Evolutionary conservation across 164 flowering plant genomes (phyloP), one percentile per base, ranked within the genome.

Genomic region (Cinnamomum chago): DNA sequence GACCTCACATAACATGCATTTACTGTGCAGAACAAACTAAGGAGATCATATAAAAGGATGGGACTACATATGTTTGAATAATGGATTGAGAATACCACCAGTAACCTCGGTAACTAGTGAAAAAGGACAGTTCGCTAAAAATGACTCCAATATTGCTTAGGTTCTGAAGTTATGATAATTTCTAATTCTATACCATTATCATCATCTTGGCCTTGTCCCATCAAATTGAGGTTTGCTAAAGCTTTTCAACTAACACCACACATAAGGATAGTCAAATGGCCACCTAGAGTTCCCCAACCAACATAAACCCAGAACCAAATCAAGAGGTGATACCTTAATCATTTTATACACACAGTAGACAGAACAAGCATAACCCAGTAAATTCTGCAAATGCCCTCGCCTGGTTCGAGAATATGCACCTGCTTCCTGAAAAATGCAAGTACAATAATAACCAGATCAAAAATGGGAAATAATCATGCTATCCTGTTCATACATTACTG

Each of bases 341-440:
- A 95, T 95, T 83, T 95, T 95, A 75, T 95, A 95, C 18, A 95
- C 99, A 90, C 98, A 93, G 73, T 93, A 95, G n/a, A 92, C 78
- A 50, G 99, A 95, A 73, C 90, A 89, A 17, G 89, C 97, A 85
- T 93, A 93, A 52, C 99, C 99, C 78, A 95, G 84, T 70, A 95
- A 76, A 84, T 95, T 95, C 84, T 95, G 97, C 88, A 95, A 70
- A 82, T 95, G 99, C 60, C 99, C 98, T 79, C 78, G 90, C 99
- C 99, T 92, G 28, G 97, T 95, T 76, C 98, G 90, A 70, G 99
- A 95, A 85, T 82, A 95, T 68, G 98, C 95, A 75, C 97, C 98
- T 80, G 98, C 98, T 83, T 90, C 95, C 99, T 95, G 87, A 68
- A 79, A 81, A 79, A 67, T 67, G 20, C 22, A 67, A 1, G 35